phyloP scores from a whole-genome alignment of 805 yeast species.

The Tetrapisispora taiwanensis region DNA sequence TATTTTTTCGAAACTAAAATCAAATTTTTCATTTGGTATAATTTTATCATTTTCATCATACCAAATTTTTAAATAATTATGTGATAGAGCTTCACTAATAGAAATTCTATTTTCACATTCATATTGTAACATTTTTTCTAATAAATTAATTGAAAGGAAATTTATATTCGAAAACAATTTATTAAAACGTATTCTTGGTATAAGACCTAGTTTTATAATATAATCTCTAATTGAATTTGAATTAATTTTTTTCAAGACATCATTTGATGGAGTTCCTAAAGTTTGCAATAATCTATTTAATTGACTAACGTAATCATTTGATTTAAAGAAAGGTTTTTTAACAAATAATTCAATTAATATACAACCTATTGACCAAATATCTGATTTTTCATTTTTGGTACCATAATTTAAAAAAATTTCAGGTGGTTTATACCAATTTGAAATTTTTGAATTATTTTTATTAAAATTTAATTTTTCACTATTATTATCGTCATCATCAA shows the following conservation, averaged over 20 bases:
- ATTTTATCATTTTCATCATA: conserved; percentile 92
- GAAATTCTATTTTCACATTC: conserved; percentile 78
- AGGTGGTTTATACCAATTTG: conserved; percentile 98
- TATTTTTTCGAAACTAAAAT: conserved; percentile 75
- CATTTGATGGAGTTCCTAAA: conserved; percentile 81
- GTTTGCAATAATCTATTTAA: conserved; percentile 76
- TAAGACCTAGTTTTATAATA: conserved; percentile 74
- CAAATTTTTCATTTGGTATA: conserved; percentile 67
- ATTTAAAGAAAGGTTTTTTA: conserved; percentile 84
- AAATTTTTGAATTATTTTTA: conserved; percentile 93
- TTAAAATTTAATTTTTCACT: too few species aligned
- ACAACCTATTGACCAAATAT: conserved; percentile 97
- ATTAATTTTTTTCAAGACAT: conserved; percentile 58
- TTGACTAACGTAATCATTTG: conserved; percentile 93
- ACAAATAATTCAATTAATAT: conserved; percentile 88
- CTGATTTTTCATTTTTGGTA: conserved; percentile 91
- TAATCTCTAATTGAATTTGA: conserved; percentile 86
- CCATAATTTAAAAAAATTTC: conserved; percentile 93
- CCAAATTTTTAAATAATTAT: conserved; percentile 82
- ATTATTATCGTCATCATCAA: conserved; percentile 28
- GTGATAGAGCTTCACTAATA: conserved; percentile 78
- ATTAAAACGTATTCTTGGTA: conserved; percentile 66
- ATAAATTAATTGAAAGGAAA: conserved; percentile 73
- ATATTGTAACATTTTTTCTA: conserved; percentile 69
- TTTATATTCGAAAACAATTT: conserved; percentile 75